Base-by-base conservation (phyloP, 352 stramenopile genomes). In the Peronospora belbahrii region DNA sequence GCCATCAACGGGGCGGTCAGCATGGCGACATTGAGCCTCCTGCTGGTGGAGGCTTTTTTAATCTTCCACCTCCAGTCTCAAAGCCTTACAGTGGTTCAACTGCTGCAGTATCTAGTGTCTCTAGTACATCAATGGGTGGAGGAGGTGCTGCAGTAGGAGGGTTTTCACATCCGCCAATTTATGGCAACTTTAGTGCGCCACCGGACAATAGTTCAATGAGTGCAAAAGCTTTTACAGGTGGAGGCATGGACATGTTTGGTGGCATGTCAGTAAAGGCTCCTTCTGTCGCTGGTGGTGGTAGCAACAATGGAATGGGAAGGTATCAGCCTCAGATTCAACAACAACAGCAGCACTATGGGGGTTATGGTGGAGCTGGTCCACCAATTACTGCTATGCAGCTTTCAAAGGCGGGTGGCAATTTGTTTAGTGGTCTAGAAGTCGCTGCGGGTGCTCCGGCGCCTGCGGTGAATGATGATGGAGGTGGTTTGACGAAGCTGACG, bases 11-110 rank as follows among this genome's bases (percentile, higher is more conserved):
- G 45, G 56, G 37, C 17, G 57, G 56, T 23, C 41, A 42, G 25
- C 58, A 51, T 15, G 59, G 57, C 9, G 56, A 35, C 2, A 37
- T 45, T 2, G 58, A 68, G 11, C 59, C 69, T 17, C 69, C 59
- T 6, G 53, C 57, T 6, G 81, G 78, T 20, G 81, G 81, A 20
- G 81, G 81, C 27, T 89, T 89, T 73, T 93, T 92, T 56, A 93
- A 93, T 39, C 54, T 93, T 7, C 81, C 81, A 15, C 78, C 76
- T n/a, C 65, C 76, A 8, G 63, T 82, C 6, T 41, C 61, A 9
- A 85, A 87, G 47, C 65, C 62, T 11, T 64, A 70, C 19, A 56
- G 47, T 5, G 48, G 48, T 19, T 38, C 50, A 37, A 54, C 46
- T 39, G 60, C 39, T 28, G 35, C 50, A 22, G 54, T 38, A 42